Base-by-base conservation (phyloP, 108 stramenopile species). In the Cylindrotheca fusiformis region DNA sequence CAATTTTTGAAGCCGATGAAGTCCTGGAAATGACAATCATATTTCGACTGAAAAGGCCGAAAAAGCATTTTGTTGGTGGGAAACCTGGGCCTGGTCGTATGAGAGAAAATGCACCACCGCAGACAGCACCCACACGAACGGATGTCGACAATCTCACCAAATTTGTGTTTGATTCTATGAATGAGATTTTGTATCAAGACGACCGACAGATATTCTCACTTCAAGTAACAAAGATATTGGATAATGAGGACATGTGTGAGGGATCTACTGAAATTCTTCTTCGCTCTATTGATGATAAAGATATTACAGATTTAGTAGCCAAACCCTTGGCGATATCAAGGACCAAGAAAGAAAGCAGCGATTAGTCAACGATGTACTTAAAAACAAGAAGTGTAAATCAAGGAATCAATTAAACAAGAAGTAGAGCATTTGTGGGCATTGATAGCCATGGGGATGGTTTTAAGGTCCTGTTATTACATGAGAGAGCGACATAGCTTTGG, bases 71-170 rank as follows among this genome's bases (percentile, higher is more conserved):
- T 63, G 63, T 80, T 0, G 67, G 56, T 28, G 74, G 44, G 55
- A 64, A 60, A 50, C 79, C 78, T 5, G 87, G 84, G 4, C 58
- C 59, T 20, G 75, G 74, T 31, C 54, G 82, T 23, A 31, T 89
- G 33, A 68, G 75, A 67, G 49, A 53, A 24, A 67, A 49, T 32
- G 80, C 85, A 32, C 86, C 80, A 0, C 47, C 55, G 8, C 50
- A 30, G 48, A 48, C 74, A 8, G 28, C 45, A 14, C 60, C 61
- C 8, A 53, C 53, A 30, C 70, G 87, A 18, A 72, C 76, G 22
- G 92, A 94, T 72, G 77, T 94, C 18, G 93, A 94, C 48, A 94
- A 91, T 67, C 51, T 91, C 22, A 69, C 82, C 58, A 94, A 91
- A 69, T 94, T 94, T 68, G 86, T 94, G 19, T 51, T 94, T 65